Base-by-base conservation (phyloP, 805 yeast species). In the Maudiozyma barnettii region DNA sequence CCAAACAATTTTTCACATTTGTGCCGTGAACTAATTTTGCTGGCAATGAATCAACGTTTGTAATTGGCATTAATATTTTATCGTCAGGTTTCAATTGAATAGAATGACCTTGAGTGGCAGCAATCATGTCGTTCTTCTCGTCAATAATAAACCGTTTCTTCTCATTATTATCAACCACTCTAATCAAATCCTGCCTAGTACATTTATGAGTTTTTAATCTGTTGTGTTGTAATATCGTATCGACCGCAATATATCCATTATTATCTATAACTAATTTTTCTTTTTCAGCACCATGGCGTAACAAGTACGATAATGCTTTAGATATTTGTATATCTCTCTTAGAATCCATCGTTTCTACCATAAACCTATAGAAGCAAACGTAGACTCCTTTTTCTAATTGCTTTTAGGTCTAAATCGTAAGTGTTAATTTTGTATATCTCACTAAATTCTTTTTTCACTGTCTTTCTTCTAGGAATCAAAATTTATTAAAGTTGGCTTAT, bases 41-140 rank as follows among this genome's bases (percentile, higher is more conserved):
- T 0, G 85, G 93, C 42, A 78, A 68, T 4, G 74, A 70, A 0
- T 63, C 68, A 1, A 39, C 44, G 18, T 60, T 50, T n/a, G 57
- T 57, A 41, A 79, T 57, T 35, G 59, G 69, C 42, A 45, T 60
- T 26, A 78, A 63, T 26, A 73, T 71, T 14, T 74, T 72, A 19
- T 68, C 73, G 26, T 70, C 69, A 1, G 65, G 64, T 7, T 44
- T 43, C 1, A 80, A 69, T 31, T 63, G 59, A 5, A 91, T 66
- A 0, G 95, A 80, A 63, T 93, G 99, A 4, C 99, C 99, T 64
- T 93, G 99, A 45, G 82, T 82, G 3, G 99, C 98, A 60, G 97
- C 78, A n/a, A 91, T 77, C 4, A 55, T 66, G 5, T 61, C 65
- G 9, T 55, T 55, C 5, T 46, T 47, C 10, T 14, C 10, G 43